A percentile compares a stretch with the other conserved stretches of the same genome.
These are phyloP conservation scores for Phylloporus sp. DNA, from an alignment of 768 basidiomycete species.

Conservation along the genomic window DNA sequence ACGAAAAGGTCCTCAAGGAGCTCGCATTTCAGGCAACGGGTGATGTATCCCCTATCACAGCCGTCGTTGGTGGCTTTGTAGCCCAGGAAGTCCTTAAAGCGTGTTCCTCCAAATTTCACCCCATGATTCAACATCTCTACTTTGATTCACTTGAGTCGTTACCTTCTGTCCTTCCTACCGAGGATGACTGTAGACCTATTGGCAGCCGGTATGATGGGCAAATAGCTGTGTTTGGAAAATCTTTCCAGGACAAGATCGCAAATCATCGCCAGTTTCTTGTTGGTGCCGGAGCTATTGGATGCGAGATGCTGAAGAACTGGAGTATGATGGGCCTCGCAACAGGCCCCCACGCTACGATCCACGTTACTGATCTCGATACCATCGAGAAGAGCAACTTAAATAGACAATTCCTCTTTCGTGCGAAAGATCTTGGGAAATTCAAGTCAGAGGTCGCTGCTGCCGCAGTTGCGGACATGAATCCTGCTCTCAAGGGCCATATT, in stretches of 20 bases:
- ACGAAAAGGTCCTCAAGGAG: slow-evolving; percentile 80
- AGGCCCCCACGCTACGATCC: slow-evolving; percentile 72
- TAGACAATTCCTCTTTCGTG: slow-evolving; percentile 94
- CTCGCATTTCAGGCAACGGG: slow-evolving; percentile 89
- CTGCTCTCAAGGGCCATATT: slow-evolving; percentile 82
- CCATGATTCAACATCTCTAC: slow-evolving; percentile 91
- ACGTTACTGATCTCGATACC: slow-evolving; percentile 96
- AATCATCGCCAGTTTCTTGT: slow-evolving; percentile 94
- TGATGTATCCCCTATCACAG: slow-evolving; percentile 83
- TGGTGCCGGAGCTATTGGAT: slow-evolving; percentile 98
- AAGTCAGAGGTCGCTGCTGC: slow-evolving; percentile 91
- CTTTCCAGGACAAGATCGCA: slow-evolving; percentile 88
- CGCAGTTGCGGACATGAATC: slow-evolving; percentile 95
- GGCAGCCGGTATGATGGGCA: slow-evolving; percentile 90
- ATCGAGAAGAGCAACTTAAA: slow-evolving; percentile 99
- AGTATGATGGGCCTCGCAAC: slow-evolving; percentile 94
- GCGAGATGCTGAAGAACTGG: slow-evolving; percentile 99
- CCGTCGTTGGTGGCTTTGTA: slow-evolving; percentile 95
- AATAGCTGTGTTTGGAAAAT: slow-evolving; percentile 91
- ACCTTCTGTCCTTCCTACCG: slow-evolving; percentile 68
- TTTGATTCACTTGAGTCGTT: slow-evolving; percentile 97
- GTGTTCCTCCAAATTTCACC: slow-evolving; percentile 96
- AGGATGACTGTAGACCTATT: slow-evolving; percentile 75
- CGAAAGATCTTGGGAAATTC: slow-evolving; percentile 95
- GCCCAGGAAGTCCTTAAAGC: slow-evolving; percentile 98